These are phyloP conservation scores for Candida maris DNA, from an alignment of 805 yeast species.

Conservation along the genomic window DNA sequence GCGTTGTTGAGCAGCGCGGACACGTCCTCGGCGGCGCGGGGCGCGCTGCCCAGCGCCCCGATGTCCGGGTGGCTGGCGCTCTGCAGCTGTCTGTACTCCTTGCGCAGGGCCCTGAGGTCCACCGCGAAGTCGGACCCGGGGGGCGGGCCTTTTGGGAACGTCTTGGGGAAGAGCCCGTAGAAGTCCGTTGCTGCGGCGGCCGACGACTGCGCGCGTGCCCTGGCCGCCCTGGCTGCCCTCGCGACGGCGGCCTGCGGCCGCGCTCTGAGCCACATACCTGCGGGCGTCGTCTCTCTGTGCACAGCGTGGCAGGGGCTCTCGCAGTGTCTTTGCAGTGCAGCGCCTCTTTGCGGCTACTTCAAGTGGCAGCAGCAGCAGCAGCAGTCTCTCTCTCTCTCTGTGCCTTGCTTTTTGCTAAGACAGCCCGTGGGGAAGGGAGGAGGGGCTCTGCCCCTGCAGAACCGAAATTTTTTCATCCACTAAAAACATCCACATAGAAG, in stretches of 20 bases:
- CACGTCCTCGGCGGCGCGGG: conserved; percentile 24
- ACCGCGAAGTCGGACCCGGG: conserved; percentile 57
- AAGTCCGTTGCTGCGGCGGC: conserved; percentile 36
- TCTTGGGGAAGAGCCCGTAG: conserved; percentile 70
- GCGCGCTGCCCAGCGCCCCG: conserved; percentile 18
- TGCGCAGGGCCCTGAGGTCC: conserved; percentile 53
- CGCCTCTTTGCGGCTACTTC: too few relatives aligned
- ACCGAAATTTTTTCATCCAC: neutral
- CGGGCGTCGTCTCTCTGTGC: too few relatives aligned
- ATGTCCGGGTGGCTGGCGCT: conserved; percentile 80
- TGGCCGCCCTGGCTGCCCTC: too few relatives aligned
- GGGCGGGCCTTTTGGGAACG: conserved; percentile 65
- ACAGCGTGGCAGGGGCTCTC: too few relatives aligned
- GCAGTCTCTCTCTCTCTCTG: too few relatives aligned
- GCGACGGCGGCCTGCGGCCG: too few relatives aligned
- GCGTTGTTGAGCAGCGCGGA: conserved; percentile 72
- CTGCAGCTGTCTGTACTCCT: conserved; percentile 74
- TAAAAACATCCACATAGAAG: neutral
- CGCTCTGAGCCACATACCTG: too few relatives aligned
- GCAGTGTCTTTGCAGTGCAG: too few relatives aligned
- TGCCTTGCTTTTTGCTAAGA: too few relatives aligned
- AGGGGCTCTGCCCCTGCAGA: neutral
- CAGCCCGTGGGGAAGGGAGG: too few relatives aligned
- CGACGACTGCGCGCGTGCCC: too few relatives aligned
- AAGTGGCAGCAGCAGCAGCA: too few relatives aligned